These are phyloP conservation scores for Luffa aegyptiaca DNA, from an alignment of 306 rosid species.

Conservation along the genomic window DNA sequence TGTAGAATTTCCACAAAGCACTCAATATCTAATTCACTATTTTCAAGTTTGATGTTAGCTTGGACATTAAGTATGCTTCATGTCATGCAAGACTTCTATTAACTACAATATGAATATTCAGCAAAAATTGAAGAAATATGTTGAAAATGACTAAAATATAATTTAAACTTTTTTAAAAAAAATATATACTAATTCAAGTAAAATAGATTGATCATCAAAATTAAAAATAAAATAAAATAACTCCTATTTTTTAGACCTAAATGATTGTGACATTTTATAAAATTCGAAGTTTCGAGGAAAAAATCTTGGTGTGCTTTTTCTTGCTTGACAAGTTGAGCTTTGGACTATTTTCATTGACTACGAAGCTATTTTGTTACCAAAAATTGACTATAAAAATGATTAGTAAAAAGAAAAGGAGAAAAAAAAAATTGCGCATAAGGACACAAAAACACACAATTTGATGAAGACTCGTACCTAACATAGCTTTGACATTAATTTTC, in stretches of 20 bases:
- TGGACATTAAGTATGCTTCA: too few relatives aligned
- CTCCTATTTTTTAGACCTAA: neutral
- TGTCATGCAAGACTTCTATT: too few relatives aligned
- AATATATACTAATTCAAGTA: too few relatives aligned
- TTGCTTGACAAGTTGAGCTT: neutral
- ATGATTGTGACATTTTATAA: neutral
- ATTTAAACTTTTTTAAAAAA: too few relatives aligned
- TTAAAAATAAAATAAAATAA: neutral
- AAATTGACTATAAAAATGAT: neutral
- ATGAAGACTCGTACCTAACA: neutral
- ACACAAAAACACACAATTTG: neutral
- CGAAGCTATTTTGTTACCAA: neutral
- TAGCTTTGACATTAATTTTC: neutral
- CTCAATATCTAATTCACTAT: too few relatives aligned
- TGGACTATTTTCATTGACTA: neutral
- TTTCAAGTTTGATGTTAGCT: too few relatives aligned
- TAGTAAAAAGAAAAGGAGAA: neutral
- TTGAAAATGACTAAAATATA: too few relatives aligned
- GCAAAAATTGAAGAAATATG: too few relatives aligned
- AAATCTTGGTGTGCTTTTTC: neutral
- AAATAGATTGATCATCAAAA: too few relatives aligned
- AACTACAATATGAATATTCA: too few relatives aligned
- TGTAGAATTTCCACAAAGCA: too few relatives aligned
- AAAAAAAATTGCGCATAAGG: neutral
- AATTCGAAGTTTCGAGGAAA: neutral